Conservation (phyloP, 1,284 basidiomycete genomes). For the Leccinum brunneo-olivaceum region DNA sequence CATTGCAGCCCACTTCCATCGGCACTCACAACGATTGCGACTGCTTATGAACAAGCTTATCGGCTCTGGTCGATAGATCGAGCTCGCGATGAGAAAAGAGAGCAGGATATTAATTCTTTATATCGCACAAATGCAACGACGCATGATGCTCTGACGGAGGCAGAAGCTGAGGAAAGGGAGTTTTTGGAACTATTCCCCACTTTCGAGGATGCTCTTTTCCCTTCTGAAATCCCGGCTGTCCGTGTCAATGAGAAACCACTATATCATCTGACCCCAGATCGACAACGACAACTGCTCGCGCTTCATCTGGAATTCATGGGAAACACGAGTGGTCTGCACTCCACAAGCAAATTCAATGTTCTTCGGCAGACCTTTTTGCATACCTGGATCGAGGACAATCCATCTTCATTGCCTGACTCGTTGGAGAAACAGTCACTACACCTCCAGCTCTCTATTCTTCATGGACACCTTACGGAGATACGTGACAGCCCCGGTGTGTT, state of each 20-base stretch:
- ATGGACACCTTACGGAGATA: slow-evolving; percentile 21
- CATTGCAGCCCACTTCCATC: slow-evolving; percentile 27
- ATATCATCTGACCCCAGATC: slow-evolving; percentile 16
- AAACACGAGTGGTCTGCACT: neutral
- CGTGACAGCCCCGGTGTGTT: slow-evolving; percentile 4
- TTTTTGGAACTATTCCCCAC: slow-evolving; percentile 80
- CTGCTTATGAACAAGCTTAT: slow-evolving; percentile 66
- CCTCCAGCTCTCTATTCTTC: slow-evolving; percentile 25
- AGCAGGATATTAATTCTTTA: slow-evolving; percentile 65
- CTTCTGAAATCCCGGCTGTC: slow-evolving; percentile 14
- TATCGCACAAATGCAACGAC: slow-evolving; percentile 70
- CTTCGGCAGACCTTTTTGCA: slow-evolving; percentile 20
- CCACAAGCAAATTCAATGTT: slow-evolving; percentile 13
- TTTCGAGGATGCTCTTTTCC: slow-evolving; percentile 60
- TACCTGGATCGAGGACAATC: slow-evolving; percentile 15
- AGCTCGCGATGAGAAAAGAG: slow-evolving; percentile 60
- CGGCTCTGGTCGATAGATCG: slow-evolving; percentile 82
- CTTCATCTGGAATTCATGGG: slow-evolving; percentile 25
- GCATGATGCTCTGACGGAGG: slow-evolving; percentile 59
- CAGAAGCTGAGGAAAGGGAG: slow-evolving; percentile 75
- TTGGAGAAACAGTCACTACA: slow-evolving; percentile 24
- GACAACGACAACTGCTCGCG: slow-evolving; percentile 22
- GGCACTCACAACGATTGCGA: slow-evolving; percentile 35
- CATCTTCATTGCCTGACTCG: slow-evolving; percentile 18
- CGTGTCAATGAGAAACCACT: slow-evolving; percentile 6